Base-by-base conservation (phyloP, 331 rosid genomes). In the Telfairia occidentalis region DNA sequence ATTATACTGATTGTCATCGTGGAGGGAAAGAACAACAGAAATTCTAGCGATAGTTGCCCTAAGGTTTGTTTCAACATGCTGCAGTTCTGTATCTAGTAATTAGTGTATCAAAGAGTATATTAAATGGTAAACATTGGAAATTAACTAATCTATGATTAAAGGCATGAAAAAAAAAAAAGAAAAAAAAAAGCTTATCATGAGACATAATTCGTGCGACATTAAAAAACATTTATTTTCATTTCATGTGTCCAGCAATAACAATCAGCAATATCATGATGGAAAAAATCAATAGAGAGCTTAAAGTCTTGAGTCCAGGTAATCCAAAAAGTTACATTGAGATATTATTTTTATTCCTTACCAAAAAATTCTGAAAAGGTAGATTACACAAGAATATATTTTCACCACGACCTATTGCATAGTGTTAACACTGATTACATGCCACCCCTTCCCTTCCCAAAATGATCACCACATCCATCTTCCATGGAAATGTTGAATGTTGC, bases 51-150 rank as follows among this genome's bases (percentile, higher is more conserved):
- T 83, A 74, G 89, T 76, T 18, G 88, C 96, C 73, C 87, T 90
- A 70, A 90, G 84, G 87, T 84, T 91, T 77, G 98, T 90, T 85
- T 94, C 96, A 85, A 88, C 88, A 74, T 88, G 96, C 83, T 88
- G 88, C 86, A 84, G 86, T 70, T 91, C 98, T 91, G 97, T 79
- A 78, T 34, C 74, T 58, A 79, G 52, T 38, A 59, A 76, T 79
- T 13, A 34, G 53, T 59, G 16, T 72, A 32, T 38, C 24, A 76
- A 45, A 66, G 57, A 18, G 24, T 52, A 52, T 52, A 40, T 19
- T 53, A 19, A 73, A 24, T 7, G 23, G 53, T 13, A 40, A 74
- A 38, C 63, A 55, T 30, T 5, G 34, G 16, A 30, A 50, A 70
- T 70, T 30, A 50, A 72, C 19, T 34, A 53, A 46, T 29, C 18